Base-by-base conservation (phyloP, 306 rosid species). In the Dryas alaskensis region DNA sequence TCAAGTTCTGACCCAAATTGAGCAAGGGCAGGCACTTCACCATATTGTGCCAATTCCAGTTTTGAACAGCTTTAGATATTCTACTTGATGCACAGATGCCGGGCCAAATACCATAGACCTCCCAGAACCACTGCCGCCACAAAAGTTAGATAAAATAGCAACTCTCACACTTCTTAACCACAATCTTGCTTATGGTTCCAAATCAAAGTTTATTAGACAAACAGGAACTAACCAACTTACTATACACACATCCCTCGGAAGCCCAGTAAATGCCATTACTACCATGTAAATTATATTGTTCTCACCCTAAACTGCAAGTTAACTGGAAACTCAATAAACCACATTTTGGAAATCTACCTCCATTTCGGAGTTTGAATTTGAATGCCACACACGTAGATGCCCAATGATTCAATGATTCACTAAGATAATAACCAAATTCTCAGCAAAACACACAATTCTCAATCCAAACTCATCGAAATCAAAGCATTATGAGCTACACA, bases 341-440 rank as follows among this genome's bases (percentile, higher is more conserved):
- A 44, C 66, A 16, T 25, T 8, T 45, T 25, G 47, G 46, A 72
- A 72, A 72, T 58, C 58, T 27, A 45, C 46, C 47, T 72, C 75
- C 10, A 45, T 19, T 31, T 40, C 50, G 7, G 55, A 76, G 60
- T 44, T 42, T 37, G 44, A 50, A 68, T 51, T 37, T 43, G 10
- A 14, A 22, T 9, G 22, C 71, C 50, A 50, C 22, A 42, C 58
- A 42, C 58, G 14, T 11, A 47, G 40, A 60, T 17, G 39, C 68
- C 55, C 22, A 67, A 60, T 8, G 57, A 62, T 45, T 63, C 47
- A 58, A 58, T 10, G 7, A 7, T 7, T 49, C 59, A 49, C 55
- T 69, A 61, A 8, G 4, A 62, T 58, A 68, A 40, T 17, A 74
- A 62, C 50, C 51, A 62, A 54, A 62, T 22, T 69, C 49, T 61